Conservation (phyloP, 2,329 filamentous ascomycete genomes). For the Talaromyces verruculosus region DNA sequence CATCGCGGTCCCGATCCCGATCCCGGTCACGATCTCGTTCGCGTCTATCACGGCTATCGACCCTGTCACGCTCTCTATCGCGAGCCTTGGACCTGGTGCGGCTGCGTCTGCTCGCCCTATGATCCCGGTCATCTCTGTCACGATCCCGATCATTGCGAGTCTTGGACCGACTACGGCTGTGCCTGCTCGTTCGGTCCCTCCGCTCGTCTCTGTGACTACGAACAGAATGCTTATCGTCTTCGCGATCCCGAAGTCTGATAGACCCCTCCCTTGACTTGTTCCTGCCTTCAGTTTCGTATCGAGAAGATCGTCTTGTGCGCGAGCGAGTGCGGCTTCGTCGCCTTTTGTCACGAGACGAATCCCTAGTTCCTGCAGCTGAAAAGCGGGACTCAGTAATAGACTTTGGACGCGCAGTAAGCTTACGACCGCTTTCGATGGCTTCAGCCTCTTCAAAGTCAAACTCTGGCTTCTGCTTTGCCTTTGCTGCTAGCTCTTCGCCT, state of each 20-base stretch:
- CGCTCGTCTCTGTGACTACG: constrained; percentile 19
- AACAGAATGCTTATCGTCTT: constrained; percentile 20
- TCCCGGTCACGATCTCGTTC: constrained; percentile 31
- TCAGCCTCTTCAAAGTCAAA: constrained; percentile 52
- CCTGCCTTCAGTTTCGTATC: constrained; percentile 25
- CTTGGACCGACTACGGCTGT: constrained; percentile 32
- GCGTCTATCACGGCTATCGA: constrained; percentile 29
- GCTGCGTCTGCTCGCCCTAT: constrained; percentile 24
- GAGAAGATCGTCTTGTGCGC: constrained; percentile 26
- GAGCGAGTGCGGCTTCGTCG: constrained; percentile 32
- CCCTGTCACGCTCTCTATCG: constrained; percentile 34
- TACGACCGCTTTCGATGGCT: constrained; percentile 41
- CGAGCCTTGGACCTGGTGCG: constrained; percentile 29
- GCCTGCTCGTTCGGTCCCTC: constrained; percentile 3
- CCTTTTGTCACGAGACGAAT: constrained; percentile 30
- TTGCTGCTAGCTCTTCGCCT: constrained; percentile 55
- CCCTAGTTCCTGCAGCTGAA: constrained; percentile 28
- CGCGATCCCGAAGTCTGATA: constrained; percentile 24
- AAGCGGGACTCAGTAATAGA: constrained; percentile 30
- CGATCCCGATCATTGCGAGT: constrained; percentile 31
- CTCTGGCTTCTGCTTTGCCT: constrained; percentile 51
- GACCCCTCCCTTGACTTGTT: constrained; percentile 25
- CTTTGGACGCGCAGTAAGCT: constrained; percentile 34
- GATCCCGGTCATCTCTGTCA: constrained; percentile 30
- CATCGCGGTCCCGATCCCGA: constrained; percentile 32